Conservation (phyloP, 495 filamentous ascomycete genomes). For the Echria macrotheca region DNA sequence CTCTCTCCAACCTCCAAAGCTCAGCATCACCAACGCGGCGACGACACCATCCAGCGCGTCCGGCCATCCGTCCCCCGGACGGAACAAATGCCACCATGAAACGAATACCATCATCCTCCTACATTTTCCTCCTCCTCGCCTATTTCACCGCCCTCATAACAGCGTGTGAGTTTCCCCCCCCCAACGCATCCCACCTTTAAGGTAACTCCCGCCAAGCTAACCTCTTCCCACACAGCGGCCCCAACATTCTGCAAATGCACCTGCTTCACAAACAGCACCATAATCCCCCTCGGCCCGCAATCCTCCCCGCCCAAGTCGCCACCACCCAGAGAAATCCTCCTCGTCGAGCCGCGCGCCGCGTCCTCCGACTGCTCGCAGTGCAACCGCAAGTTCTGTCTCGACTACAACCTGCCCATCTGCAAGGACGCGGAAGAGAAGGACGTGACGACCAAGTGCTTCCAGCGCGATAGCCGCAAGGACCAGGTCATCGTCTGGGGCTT, state of each 20-base stretch:
- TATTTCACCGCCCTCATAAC: conserved; percentile 26
- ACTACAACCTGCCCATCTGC: conserved; percentile 80
- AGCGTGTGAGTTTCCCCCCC: conserved; percentile 29
- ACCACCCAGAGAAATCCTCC: no score
- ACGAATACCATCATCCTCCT: conserved; percentile 28
- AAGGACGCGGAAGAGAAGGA: conserved; percentile 80
- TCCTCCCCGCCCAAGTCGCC: conserved; percentile 13
- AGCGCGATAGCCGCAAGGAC: conserved; percentile 85
- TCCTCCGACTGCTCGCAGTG: conserved; percentile 67
- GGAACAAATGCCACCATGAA: conserved; percentile 22
- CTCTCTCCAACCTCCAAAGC: not conserved
- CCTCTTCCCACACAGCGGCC: conserved; percentile 36
- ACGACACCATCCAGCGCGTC: no score
- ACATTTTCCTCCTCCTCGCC: conserved; percentile 29
- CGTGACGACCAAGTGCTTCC: conserved; percentile 86
- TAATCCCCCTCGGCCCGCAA: conserved; percentile 63
- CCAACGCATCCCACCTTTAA: not conserved
- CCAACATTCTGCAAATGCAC: conserved; percentile 98
- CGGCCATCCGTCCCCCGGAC: not conserved
- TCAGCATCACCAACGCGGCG: not conserved
- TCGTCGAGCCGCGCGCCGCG: conserved; percentile 27
- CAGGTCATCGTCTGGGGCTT: conserved; percentile 89
- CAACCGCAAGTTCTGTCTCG: conserved; percentile 84
- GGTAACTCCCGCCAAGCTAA: conserved; percentile 2
- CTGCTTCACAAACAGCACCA: conserved; percentile 85